These are phyloP conservation scores for Eimeria tenella DNA, from an alignment of 169 alveolate species.

Conservation along the genomic window DNA sequence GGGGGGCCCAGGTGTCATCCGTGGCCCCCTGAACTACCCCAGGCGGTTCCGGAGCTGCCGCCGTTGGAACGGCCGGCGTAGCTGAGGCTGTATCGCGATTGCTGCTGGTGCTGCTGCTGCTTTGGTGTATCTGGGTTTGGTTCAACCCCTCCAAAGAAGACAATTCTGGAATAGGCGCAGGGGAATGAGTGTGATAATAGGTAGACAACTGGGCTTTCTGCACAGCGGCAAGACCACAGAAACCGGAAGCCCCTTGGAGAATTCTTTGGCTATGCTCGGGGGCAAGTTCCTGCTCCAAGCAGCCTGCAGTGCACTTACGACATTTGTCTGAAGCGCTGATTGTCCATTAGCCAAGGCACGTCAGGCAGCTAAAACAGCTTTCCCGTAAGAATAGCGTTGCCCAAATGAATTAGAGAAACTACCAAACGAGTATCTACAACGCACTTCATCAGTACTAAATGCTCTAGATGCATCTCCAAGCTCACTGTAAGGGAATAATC, in stretches of 20 bases:
- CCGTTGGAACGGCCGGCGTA: slow-evolving; percentile 60
- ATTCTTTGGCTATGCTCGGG: too few species aligned
- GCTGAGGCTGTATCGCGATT: slow-evolving; percentile 62
- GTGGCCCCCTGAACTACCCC: slow-evolving; percentile 31
- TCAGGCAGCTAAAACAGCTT: too few species aligned
- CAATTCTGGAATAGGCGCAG: slow-evolving; percentile 61
- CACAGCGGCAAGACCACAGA: neutral
- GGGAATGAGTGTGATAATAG: slow-evolving; percentile 60
- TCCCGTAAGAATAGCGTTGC: too few species aligned
- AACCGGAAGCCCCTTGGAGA: neutral
- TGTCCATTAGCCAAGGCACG: too few species aligned
- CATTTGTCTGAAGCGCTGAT: too few species aligned
- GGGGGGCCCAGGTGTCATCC: slow-evolving; percentile 56
- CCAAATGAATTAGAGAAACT: too few species aligned
- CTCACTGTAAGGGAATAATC: slow-evolving; percentile 55
- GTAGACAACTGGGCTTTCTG: slow-evolving; percentile 55
- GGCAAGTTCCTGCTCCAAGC: too few species aligned
- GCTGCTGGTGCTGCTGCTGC: slow-evolving; percentile 74
- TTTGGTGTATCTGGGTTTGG: slow-evolving; percentile 41
- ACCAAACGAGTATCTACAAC: too few species aligned
- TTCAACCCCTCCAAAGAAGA: slow-evolving; percentile 11
- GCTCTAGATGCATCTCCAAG: neutral
- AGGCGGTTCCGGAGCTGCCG: slow-evolving; percentile 66
- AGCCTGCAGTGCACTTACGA: too few species aligned
- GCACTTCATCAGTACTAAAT: too few species aligned